These are phyloP conservation scores for Pistacia integerrima DNA, from an alignment of 345 rosid species.

Conservation along the genomic window DNA sequence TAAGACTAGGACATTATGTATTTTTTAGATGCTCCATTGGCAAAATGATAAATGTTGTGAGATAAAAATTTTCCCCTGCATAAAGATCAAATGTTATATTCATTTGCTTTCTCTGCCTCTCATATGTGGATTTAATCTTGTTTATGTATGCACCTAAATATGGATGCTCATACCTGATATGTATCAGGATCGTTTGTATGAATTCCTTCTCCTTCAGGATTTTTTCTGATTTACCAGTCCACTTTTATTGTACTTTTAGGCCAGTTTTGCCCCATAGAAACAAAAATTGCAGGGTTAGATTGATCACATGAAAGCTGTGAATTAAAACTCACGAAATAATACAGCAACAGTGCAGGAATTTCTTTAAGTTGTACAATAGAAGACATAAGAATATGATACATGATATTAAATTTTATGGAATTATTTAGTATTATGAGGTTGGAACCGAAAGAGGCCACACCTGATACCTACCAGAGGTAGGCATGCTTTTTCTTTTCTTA, in stretches of 20 bases:
- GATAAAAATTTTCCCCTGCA: neutral
- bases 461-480: neutral
- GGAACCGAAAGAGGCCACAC: neutral
- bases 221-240: too few relatives aligned
- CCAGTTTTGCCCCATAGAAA: too few relatives aligned
- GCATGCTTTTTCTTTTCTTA: neutral
- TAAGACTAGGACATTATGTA: slow-evolving; percentile 22
- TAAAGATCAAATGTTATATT: neutral
- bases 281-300: neutral
- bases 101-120: neutral
- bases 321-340: neutral
- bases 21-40: slow-evolving; percentile 15
- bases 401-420: neutral
- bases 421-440: neutral
- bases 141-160: neutral
- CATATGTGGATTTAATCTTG: neutral
- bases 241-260: too few relatives aligned
- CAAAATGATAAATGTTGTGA: slow-evolving; percentile 14
- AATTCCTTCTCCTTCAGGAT: too few relatives aligned
- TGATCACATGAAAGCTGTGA: neutral
- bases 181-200: too few relatives aligned
- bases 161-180: neutral
- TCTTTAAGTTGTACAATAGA: neutral
- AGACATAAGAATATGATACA: neutral
- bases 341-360: neutral